These are phyloP conservation scores for Rhizophora apiculata DNA, from an alignment of 345 rosid genomes.

Conservation along the genomic window DNA sequence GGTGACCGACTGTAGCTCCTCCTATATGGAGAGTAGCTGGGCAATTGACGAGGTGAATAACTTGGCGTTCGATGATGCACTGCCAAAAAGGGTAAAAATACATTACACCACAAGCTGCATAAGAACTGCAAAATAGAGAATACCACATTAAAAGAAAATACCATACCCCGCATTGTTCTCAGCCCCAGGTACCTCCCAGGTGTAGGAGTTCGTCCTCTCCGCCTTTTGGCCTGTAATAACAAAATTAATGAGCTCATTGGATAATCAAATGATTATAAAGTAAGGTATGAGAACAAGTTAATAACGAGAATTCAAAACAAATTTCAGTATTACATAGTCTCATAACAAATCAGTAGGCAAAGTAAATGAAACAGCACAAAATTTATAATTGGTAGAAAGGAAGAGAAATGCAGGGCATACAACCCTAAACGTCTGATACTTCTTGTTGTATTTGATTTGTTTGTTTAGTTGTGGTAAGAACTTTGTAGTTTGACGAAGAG, in stretches of 20 bases:
- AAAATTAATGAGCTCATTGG: constrained; percentile 7
- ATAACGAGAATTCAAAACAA: neutral
- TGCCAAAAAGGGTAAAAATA: constrained; percentile 12
- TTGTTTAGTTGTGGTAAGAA: constrained; percentile 59
- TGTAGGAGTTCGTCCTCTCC: constrained; percentile 89
- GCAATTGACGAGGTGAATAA: constrained; percentile 43
- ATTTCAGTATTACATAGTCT: neutral
- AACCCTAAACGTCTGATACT: constrained; percentile 76
- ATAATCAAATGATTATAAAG: neutral
- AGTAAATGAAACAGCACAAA: constrained; percentile 14
- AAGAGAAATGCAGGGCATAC: constrained; percentile 82
- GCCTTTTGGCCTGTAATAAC: constrained; percentile 65
- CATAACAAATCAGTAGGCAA: neutral
- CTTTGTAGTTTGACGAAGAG: constrained; percentile 70
- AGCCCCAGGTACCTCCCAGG: constrained; percentile 91
- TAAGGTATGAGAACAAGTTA: too few species aligned
- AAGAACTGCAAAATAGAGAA: neutral
- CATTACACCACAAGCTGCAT: neutral
- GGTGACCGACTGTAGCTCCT: constrained; percentile 43
- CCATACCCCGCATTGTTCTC: constrained; percentile 55
- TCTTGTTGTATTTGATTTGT: constrained; percentile 53
- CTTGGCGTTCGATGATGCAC: constrained; percentile 43
- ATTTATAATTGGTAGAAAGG: constrained; percentile 31
- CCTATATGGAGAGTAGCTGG: constrained; percentile 46
- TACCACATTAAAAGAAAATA: neutral